phyloP scores from a whole-genome alignment of 306 rosid genomes.

The Bauhinia variegata region DNA sequence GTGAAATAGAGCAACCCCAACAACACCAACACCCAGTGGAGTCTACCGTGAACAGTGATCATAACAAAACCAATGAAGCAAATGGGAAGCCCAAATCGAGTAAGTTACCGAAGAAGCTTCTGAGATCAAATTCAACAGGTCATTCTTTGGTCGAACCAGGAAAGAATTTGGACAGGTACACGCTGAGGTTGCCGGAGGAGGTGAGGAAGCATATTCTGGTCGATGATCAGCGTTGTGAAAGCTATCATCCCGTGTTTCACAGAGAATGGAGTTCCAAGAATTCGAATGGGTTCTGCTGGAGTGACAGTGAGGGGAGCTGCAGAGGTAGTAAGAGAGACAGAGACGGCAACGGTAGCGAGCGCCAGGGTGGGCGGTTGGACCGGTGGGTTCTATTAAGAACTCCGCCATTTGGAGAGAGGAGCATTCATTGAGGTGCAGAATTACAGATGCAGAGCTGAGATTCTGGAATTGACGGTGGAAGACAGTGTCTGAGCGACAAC shows the following conservation, averaged over 20 bases:
- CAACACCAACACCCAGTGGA: neutral
- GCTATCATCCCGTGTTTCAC: conserved; percentile 41
- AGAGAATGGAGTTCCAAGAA: conserved; percentile 26
- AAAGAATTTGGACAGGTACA: conserved; percentile 53
- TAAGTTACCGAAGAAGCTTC: conserved; percentile 16
- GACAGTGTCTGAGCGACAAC: too few relatives aligned
- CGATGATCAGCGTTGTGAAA: conserved; percentile 51
- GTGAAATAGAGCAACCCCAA: neutral
- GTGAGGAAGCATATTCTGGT: conserved; percentile 54
- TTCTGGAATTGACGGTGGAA: neutral
- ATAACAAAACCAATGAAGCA: neutral
- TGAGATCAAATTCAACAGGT: conserved; percentile 77
- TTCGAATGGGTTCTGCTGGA: conserved; percentile 37
- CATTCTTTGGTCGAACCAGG: conserved; percentile 54
- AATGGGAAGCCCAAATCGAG: conserved; percentile 21
- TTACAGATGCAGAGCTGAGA: neutral
- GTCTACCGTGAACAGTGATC: neutral
- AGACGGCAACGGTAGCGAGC: too few relatives aligned
- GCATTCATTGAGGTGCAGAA: too few relatives aligned
- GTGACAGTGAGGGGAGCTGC: conserved; percentile 11
- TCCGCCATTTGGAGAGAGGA: conserved; percentile 10
- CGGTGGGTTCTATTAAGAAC: conserved; percentile 29
- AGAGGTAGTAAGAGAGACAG: too few relatives aligned
- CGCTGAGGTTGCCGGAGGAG: conserved; percentile 59
- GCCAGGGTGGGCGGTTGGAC: neutral